phyloP scores from a whole-genome alignment of 129 eudicot species.

The Flaveria brownii region DNA sequence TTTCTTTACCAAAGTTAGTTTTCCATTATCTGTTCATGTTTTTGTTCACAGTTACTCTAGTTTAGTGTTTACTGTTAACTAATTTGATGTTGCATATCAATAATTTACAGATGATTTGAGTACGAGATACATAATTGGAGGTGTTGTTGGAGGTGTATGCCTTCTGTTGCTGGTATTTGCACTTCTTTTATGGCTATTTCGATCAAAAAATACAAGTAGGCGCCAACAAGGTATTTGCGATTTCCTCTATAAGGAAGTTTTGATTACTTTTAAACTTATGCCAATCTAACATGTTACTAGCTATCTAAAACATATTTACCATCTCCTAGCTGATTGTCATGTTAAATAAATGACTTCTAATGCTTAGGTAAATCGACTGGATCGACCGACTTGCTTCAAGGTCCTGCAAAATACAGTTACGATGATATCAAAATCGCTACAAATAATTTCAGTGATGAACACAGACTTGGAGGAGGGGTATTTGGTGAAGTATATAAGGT shows the following conservation, averaged over 20 bases:
- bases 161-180: constrained; percentile 38
- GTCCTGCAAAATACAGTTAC: constrained; percentile 9
- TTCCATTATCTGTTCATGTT: not conserved
- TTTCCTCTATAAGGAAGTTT: not conserved
- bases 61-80: not conserved
- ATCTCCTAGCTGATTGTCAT: not conserved
- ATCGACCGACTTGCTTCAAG: constrained; percentile 10
- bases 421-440: constrained; percentile 13
- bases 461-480: constrained; percentile 8
- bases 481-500: constrained; percentile 19
- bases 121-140: constrained; percentile 28
- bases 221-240: constrained; percentile 24
- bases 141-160: constrained; percentile 49
- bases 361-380: not conserved
- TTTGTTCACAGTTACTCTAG: not conserved
- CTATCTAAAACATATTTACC: too few relatives aligned
- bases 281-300: not conserved
- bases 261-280: not conserved
- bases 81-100: not conserved
- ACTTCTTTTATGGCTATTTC: constrained; percentile 21
- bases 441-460: not conserved
- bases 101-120: constrained; percentile 43
- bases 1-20: too few relatives aligned
- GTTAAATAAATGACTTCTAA: not conserved
- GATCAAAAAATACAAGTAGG: constrained; percentile 33